These are phyloP conservation scores for Fusarium verticillioides DNA, from an alignment of 2,329 filamentous ascomycete species.

Conservation along the genomic window DNA sequence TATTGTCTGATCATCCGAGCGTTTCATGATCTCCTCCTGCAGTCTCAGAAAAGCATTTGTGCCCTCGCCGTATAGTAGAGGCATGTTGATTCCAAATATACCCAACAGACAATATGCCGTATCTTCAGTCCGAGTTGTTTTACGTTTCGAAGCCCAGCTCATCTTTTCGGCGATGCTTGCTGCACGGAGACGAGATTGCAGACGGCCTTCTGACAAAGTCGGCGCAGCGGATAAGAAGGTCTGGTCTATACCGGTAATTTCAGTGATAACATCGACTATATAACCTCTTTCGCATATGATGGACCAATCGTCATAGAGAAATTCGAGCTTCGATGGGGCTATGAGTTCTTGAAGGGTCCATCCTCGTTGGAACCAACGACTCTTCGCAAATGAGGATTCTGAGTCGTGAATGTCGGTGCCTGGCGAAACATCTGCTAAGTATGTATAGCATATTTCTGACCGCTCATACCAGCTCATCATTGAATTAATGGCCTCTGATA, in stretches of 20 bases:
- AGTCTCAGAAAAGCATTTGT: not conserved
- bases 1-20: not conserved
- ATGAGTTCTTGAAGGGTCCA: not conserved
- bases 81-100: not conserved
- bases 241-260: not conserved
- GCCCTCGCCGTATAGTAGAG: not conserved
- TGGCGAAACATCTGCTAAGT: not conserved
- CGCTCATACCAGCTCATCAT: not conserved
- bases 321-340: not conserved
- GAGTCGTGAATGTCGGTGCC: not conserved
- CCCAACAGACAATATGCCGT: not conserved
- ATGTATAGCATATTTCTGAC: not conserved
- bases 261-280: accelerated
- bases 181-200: not conserved
- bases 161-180: not conserved
- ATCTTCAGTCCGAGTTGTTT: not conserved
- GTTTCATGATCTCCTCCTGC: not conserved
- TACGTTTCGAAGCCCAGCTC: not conserved
- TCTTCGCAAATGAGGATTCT: not conserved
- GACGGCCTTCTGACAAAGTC: accelerated
- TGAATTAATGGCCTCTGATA: not conserved
- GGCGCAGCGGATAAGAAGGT: accelerated
- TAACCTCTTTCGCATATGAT: not conserved
- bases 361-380: not conserved
- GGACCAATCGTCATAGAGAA: not conserved